Percentiles rank a stretch among this genome's conserved stretches.
phyloP scores from a whole-genome alignment of 495 filamentous ascomycete genomes.

The Amphirosellinia nigrospora region DNA sequence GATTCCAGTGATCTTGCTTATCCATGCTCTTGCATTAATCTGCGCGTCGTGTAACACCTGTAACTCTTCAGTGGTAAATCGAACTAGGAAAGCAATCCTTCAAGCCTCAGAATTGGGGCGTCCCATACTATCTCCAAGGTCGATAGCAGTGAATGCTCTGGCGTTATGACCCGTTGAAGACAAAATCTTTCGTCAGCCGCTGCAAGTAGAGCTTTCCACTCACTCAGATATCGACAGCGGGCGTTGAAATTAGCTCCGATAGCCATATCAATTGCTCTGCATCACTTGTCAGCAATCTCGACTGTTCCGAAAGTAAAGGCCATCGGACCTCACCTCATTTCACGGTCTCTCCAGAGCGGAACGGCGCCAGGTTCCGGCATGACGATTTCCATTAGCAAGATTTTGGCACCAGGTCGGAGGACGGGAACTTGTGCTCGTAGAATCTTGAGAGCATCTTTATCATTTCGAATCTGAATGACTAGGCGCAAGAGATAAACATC shows the following conservation, averaged over 20 bases:
- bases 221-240: conserved; percentile 24
- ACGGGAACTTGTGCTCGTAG: conserved; percentile 47
- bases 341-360: conserved; percentile 28
- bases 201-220: conserved; percentile 29
- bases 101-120: not conserved
- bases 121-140: conserved; percentile 28
- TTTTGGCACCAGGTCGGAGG: conserved; percentile 45
- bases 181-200: conserved; percentile 28
- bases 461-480: conserved; percentile 56
- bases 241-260: conserved; percentile 25
- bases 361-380: conserved; percentile 34
- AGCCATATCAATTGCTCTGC: conserved; percentile 19
- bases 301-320: not conserved
- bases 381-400: conserved; percentile 54
- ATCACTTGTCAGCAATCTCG: conserved; percentile 14
- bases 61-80: too few species aligned
- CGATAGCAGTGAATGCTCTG: conserved; percentile 20
- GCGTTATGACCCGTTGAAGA: conserved; percentile 20
- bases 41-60: too few species aligned
- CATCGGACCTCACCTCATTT: conserved; percentile 19
- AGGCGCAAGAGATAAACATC: conserved; percentile 60
- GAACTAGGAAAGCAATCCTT: too few species aligned
- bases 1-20: too few species aligned
- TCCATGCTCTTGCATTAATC: too few species aligned
- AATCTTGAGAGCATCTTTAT: conserved; percentile 48